A percentile compares a stretch with the other conserved stretches of the same genome.
These are phyloP conservation scores for Solanum piurae DNA, from an alignment of 257 asterid species.

Conservation along the genomic window DNA sequence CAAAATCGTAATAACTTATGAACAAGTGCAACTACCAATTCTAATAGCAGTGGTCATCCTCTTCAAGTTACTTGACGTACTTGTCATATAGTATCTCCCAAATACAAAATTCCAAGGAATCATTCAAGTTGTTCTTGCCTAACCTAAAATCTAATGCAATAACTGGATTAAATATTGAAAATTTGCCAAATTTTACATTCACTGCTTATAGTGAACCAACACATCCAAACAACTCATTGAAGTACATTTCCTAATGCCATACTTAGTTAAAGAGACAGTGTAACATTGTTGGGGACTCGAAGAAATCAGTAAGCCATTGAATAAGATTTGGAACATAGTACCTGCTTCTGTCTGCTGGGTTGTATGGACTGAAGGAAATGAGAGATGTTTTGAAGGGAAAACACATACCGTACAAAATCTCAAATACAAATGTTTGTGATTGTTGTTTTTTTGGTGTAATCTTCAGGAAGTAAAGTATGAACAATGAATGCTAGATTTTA, in stretches of 20 bases:
- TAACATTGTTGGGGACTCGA: not conserved
- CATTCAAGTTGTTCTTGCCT: not conserved
- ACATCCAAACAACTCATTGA: not conserved
- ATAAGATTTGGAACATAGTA: not conserved
- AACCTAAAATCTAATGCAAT: not conserved
- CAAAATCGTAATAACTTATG: not conserved
- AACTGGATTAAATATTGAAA: not conserved
- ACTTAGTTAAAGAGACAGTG: not conserved
- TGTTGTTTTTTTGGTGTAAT: not conserved
- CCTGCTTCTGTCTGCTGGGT: not conserved
- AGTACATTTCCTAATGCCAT: not conserved
- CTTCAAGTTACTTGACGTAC: not conserved
- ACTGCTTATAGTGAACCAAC: not conserved
- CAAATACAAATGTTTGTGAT: not conserved
- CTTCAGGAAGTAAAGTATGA: not conserved
- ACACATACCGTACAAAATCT: not conserved
- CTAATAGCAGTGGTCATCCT: not conserved
- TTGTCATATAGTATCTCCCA: not conserved
- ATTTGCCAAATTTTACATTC: not conserved
- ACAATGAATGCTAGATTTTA: not conserved
- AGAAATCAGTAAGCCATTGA: not conserved
- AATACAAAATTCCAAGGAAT: not conserved
- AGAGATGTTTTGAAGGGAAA: not conserved
- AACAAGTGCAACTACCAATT: not conserved
- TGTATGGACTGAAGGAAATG: not conserved